phyloP scores from a whole-genome alignment of 495 filamentous ascomycete species.

The Aspergillus sclerotiicarbonarius region DNA sequence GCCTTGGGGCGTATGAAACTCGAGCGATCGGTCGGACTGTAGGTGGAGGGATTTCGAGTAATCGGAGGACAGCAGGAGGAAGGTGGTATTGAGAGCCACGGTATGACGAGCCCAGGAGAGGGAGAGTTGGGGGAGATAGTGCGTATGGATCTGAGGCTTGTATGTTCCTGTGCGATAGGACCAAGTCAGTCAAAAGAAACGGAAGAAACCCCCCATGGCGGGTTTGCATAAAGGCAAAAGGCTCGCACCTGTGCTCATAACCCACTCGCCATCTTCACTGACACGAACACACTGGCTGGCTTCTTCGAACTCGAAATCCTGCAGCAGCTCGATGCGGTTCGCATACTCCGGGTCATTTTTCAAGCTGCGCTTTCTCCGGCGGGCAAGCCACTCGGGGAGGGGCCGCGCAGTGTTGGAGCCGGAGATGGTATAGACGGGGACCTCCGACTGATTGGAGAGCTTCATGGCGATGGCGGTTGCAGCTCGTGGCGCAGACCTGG shows the following conservation, averaged over 20 bases:
- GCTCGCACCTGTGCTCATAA: constrained; percentile 86
- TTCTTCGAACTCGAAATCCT: constrained; percentile 98
- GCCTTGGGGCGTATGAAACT: constrained; percentile 90
- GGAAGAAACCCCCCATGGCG: no score
- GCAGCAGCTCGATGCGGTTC: constrained; percentile 89
- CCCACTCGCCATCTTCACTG: constrained; percentile 96
- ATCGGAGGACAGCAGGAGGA: constrained; percentile 86
- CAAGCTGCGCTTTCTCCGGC: constrained; percentile 86
- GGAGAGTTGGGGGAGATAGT: constrained; percentile 88
- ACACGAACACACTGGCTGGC: constrained; percentile 89
- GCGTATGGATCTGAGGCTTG: constrained; percentile 96
- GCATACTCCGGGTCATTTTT: constrained; percentile 92
- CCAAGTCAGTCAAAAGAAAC: constrained; percentile 17
- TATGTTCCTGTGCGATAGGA: constrained; percentile 59
- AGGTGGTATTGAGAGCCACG: constrained; percentile 88
- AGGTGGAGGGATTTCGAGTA: constrained; percentile 94
- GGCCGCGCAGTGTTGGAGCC: constrained; percentile 87
- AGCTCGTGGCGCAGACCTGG: neutral
- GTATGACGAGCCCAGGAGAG: constrained; percentile 93
- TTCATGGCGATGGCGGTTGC: constrained; percentile 59
- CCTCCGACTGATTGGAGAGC: constrained; percentile 79
- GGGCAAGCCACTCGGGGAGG: constrained; percentile 91
- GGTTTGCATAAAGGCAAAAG: no score
- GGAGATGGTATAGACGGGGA: constrained; percentile 95
- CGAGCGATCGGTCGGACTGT: constrained; percentile 84